Evolutionary conservation across 345 rosid species (phyloP).

Genomic region (Salix dunnii): DNA sequence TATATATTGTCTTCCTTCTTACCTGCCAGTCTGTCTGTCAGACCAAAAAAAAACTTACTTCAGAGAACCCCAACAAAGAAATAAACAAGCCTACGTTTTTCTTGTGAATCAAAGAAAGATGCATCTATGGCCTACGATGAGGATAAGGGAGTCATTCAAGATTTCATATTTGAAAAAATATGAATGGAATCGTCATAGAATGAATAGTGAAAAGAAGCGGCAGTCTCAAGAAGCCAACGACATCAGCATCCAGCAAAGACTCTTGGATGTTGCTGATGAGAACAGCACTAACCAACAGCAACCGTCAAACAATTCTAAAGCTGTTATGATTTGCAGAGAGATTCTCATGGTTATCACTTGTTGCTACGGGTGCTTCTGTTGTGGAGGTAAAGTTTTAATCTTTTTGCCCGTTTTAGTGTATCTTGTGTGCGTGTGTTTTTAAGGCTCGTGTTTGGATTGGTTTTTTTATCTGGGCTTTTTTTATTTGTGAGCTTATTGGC

Average conservation of each 20-base stretch:
- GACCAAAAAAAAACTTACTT: not conserved
- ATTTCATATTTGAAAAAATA: conserved; percentile 34
- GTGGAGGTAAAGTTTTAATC: conserved; percentile 39
- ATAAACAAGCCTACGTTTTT: not conserved
- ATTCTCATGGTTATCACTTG: conserved; percentile 39
- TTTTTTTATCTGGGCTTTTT: not conserved
- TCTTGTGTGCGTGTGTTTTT: not conserved
- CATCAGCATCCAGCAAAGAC: conserved; percentile 26
- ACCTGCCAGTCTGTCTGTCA: too few species aligned
- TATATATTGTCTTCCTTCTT: too few species aligned
- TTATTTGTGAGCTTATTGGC: not conserved
- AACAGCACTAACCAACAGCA: not conserved
- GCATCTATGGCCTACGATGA: conserved; percentile 70
- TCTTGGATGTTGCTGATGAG: conserved; percentile 26
- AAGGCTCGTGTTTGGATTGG: not conserved
- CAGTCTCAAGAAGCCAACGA: conserved; percentile 3
- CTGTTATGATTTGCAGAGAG: conserved; percentile 29
- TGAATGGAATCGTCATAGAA: conserved; percentile 56
- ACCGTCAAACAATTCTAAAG: not conserved
- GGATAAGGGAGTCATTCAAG: conserved; percentile 65
- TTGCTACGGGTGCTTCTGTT: conserved; percentile 56
- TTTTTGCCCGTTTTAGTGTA: not conserved
- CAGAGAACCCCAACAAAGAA: not conserved
- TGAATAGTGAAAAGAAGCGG: conserved; percentile 46
- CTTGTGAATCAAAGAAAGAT: conserved; percentile 20